Evolutionary conservation across 2,329 filamentous ascomycete species (phyloP).

Genomic region (Incumbomyces lentus): DNA sequence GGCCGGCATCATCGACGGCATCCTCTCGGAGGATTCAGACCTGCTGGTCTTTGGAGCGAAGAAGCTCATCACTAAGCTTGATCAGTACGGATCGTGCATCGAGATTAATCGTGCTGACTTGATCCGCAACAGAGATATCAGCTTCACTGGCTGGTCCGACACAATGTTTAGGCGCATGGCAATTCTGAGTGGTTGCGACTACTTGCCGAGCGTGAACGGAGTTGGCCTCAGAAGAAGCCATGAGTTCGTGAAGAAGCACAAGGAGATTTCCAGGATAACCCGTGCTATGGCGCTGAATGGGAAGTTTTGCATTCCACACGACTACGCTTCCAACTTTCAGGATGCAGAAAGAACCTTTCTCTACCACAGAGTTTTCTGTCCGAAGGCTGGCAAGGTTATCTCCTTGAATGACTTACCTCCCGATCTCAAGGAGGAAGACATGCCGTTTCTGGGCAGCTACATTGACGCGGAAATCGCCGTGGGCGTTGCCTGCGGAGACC

Average conservation of each 20-base stretch:
- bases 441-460: slow-evolving; percentile 70
- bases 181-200: slow-evolving; percentile 93
- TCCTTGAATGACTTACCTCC: slow-evolving; percentile 59
- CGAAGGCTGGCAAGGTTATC: slow-evolving; percentile 58
- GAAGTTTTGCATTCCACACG: slow-evolving; percentile 66
- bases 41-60: slow-evolving; percentile 90
- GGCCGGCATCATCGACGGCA: slow-evolving; percentile 71
- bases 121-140: slow-evolving; percentile 76
- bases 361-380: slow-evolving; percentile 90
- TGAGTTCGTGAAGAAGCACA: slow-evolving; percentile 79
- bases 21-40: slow-evolving; percentile 94
- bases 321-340: slow-evolving; percentile 70
- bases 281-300: slow-evolving; percentile 81
- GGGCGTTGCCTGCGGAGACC: slow-evolving; percentile 66
- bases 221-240: slow-evolving; percentile 92
- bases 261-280: slow-evolving; percentile 71
- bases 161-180: slow-evolving; percentile 88
- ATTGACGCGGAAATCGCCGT: slow-evolving; percentile 60
- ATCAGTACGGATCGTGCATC: slow-evolving; percentile 84
- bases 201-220: slow-evolving; percentile 72
- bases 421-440: slow-evolving; percentile 54
- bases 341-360: slow-evolving; percentile 88
- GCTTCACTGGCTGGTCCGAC: slow-evolving; percentile 84
- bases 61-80: slow-evolving; percentile 81
- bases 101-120: slow-evolving; percentile 88